Conservation (phyloP, 2,329 filamentous ascomycete species). For the Stachybotrys elegans region DNA sequence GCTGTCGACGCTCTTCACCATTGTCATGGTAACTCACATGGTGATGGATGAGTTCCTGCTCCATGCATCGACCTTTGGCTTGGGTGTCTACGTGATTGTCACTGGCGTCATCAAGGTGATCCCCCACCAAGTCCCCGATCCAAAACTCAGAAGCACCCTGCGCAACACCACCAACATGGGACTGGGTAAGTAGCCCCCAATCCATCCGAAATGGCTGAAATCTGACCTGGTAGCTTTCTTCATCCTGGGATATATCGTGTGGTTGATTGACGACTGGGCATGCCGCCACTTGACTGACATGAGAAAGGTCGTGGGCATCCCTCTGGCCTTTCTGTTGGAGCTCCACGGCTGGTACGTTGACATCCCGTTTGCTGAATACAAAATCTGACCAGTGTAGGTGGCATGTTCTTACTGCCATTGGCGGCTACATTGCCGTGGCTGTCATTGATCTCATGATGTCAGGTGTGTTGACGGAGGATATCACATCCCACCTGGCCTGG, state of each 20-base stretch:
- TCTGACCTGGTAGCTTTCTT: slow-evolving; percentile 23
- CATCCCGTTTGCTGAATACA: neutral
- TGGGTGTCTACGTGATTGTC: slow-evolving; percentile 28
- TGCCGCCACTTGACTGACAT: slow-evolving; percentile 22
- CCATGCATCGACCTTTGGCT: slow-evolving; percentile 29
- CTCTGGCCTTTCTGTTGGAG: slow-evolving; percentile 32
- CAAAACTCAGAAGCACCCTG: slow-evolving; percentile 11
- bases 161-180: slow-evolving; percentile 14
- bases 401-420: slow-evolving; percentile 36
- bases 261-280: slow-evolving; percentile 31
- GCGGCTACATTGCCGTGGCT: slow-evolving; percentile 33
- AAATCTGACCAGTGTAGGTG: slow-evolving; percentile 22
- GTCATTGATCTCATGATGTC: slow-evolving; percentile 31
- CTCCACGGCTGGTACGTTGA: slow-evolving; percentile 34
- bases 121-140: slow-evolving; percentile 23
- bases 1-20: slow-evolving; percentile 17
- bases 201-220: neutral
- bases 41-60: slow-evolving; percentile 36
- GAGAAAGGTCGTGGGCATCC: slow-evolving; percentile 25
- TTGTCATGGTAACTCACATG: slow-evolving; percentile 36
- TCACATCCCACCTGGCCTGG: slow-evolving; percentile 25
- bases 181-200: neutral
- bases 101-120: slow-evolving; percentile 23
- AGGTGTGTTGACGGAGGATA: slow-evolving; percentile 23
- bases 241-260: slow-evolving; percentile 30